Evolutionary conservation across 495 filamentous ascomycete genomes (phyloP).

Genomic region (Talaromyces borbonicus): DNA sequence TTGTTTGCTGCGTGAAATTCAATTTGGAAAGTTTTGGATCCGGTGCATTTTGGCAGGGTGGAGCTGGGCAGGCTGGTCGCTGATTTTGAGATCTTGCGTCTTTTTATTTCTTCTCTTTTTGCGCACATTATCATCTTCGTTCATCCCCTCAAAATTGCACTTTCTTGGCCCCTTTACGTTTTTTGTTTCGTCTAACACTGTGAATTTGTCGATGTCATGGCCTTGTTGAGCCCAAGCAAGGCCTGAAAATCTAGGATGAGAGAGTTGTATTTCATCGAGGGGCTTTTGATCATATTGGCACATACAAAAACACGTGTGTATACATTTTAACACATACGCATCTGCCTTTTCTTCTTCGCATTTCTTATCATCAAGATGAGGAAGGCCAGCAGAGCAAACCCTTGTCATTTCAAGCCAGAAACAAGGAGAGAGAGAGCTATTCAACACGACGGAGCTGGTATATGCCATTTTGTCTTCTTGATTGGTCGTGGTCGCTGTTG

Average conservation of each 20-base stretch:
- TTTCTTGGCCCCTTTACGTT: too few relatives aligned
- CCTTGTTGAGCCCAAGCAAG: too few relatives aligned
- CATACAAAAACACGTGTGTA: neutral
- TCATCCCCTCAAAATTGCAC: too few relatives aligned
- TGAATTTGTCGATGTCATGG: too few relatives aligned
- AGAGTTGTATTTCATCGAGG: constrained; percentile 1
- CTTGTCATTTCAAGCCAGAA: too few relatives aligned
- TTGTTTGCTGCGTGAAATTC: constrained; percentile 43
- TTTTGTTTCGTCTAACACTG: too few relatives aligned
- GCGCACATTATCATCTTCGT: too few relatives aligned
- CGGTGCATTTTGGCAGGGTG: constrained; percentile 41
- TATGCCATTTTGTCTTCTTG: too few relatives aligned
- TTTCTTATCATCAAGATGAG: neutral
- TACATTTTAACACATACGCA: neutral
- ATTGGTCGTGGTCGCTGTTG: too few relatives aligned
- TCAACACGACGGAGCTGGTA: too few relatives aligned
- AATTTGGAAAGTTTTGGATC: constrained; percentile 42
- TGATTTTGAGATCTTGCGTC: constrained; percentile 27
- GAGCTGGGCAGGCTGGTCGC: constrained; percentile 39
- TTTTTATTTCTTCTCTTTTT: constrained; percentile 22
- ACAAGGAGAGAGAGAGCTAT: too few relatives aligned
- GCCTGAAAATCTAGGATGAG: neutral
- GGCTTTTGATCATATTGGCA: neutral
- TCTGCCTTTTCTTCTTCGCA: neutral
- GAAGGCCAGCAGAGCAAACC: neutral